These are phyloP conservation scores for Bryoglossum gracile DNA, from an alignment of 495 filamentous ascomycete genomes.

Conservation along the genomic window DNA sequence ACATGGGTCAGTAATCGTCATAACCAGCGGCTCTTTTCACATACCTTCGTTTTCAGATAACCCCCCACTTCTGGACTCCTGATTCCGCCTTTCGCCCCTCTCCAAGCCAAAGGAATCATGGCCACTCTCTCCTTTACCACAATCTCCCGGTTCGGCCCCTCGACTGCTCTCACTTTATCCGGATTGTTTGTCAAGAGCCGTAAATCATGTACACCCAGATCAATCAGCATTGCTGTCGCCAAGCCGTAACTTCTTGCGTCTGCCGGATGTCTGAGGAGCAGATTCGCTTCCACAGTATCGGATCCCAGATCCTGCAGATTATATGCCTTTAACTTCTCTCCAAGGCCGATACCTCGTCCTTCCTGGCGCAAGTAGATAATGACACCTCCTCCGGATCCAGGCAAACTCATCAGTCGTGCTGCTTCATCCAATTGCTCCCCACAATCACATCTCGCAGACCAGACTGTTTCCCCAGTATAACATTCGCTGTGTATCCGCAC, in stretches of 20 bases:
- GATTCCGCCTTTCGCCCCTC: constrained; percentile 67
- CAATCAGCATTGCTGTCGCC: constrained; percentile 86
- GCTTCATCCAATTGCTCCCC: constrained; percentile 97
- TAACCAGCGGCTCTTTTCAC: no score
- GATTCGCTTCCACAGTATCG: constrained; percentile 93
- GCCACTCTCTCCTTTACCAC: constrained; percentile 82
- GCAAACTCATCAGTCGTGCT: constrained; percentile 85
- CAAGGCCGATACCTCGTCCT: constrained; percentile 88
- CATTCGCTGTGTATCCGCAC: constrained; percentile 97
- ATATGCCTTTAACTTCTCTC: constrained; percentile 95
- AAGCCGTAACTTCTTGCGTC: constrained; percentile 92
- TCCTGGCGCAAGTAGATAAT: constrained; percentile 96
- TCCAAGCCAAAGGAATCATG: constrained; percentile 96
- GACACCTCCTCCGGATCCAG: constrained; percentile 66
- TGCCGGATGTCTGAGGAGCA: constrained; percentile 84
- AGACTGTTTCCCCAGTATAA: constrained; percentile 97
- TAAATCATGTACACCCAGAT: constrained; percentile 73
- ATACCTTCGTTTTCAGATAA: constrained; percentile 89
- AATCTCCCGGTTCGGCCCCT: constrained; percentile 82
- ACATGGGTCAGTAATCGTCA: neutral
- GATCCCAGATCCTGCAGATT: constrained; percentile 93
- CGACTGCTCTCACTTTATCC: constrained; percentile 90
- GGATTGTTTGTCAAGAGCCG: constrained; percentile 95
- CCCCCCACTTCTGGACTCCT: constrained; percentile 82
- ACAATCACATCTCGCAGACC: constrained; percentile 96